These are phyloP conservation scores for Gardenia jasminoides DNA, from an alignment of 257 asterid genomes.

Conservation along the genomic window DNA sequence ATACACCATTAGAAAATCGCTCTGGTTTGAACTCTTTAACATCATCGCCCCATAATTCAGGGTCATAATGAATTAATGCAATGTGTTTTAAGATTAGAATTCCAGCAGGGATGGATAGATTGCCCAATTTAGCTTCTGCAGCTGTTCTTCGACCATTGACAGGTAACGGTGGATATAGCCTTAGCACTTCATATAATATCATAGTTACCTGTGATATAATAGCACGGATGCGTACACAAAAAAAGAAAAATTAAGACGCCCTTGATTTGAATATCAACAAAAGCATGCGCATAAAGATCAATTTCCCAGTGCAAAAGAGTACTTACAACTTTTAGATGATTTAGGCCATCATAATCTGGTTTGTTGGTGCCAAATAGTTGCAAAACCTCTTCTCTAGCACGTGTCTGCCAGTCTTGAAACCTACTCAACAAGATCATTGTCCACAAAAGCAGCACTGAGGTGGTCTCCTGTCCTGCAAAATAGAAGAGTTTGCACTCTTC, in stretches of 20 bases:
- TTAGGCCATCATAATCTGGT: slow-evolving; percentile 26
- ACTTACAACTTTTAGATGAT: slow-evolving; percentile 26
- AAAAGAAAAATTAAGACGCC: too few relatives aligned
- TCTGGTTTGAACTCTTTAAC: slow-evolving; percentile 26
- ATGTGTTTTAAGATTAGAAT: too few relatives aligned
- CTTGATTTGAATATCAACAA: too few relatives aligned
- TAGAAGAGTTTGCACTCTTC: slow-evolving; percentile 35
- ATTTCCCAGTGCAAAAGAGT: too few relatives aligned
- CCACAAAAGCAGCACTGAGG: slow-evolving; percentile 30
- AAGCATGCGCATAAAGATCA: too few relatives aligned
- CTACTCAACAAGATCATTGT: slow-evolving; percentile 28
- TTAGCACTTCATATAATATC: slow-evolving; percentile 25
- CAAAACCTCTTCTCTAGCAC: slow-evolving; percentile 33
- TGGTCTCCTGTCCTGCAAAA: slow-evolving; percentile 35
- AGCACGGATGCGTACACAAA: too few relatives aligned
- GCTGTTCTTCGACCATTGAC: slow-evolving; percentile 1
- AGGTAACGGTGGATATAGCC: slow-evolving; percentile 18
- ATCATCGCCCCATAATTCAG: slow-evolving; percentile 25
- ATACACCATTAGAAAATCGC: slow-evolving; percentile 16
- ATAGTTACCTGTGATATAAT: too few relatives aligned
- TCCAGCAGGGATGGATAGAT: slow-evolving; percentile 8
- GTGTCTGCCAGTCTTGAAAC: slow-evolving; percentile 26
- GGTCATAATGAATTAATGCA: too few relatives aligned
- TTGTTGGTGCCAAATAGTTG: slow-evolving; percentile 6
- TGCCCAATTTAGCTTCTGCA: slow-evolving; percentile 7